Evolutionary conservation across 116 monocot genomes (phyloP).

Genomic region (Dioscorea cayenensis): DNA sequence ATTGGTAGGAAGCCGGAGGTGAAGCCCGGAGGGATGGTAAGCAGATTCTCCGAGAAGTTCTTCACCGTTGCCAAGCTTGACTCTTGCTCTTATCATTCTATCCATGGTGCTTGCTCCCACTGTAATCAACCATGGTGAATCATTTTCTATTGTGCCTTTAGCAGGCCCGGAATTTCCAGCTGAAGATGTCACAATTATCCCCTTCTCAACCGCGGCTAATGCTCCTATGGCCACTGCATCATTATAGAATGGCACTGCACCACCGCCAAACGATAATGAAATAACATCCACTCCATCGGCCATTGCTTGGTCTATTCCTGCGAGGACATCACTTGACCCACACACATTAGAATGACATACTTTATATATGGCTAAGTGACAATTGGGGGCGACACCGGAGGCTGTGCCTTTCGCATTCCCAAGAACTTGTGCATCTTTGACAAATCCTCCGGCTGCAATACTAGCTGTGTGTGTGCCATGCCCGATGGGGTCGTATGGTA

Average conservation of each 20-base stretch:
- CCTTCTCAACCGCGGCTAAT: conserved; percentile 8
- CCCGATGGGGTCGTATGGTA: conserved; percentile 5
- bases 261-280: conserved; percentile 13
- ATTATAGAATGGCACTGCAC: not conserved
- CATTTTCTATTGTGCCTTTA: conserved; percentile 3
- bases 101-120: conserved; percentile 18
- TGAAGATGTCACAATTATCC: conserved; percentile 8
- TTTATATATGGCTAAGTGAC: conserved; percentile 22
- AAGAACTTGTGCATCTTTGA: not conserved
- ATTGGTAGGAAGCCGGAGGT: not conserved
- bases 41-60: conserved; percentile 14
- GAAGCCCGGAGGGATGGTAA: not conserved
- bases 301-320: conserved; percentile 7
- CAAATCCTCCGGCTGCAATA: conserved; percentile 12
- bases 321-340: not conserved
- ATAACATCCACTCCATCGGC: conserved; percentile 25
- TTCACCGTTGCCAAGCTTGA: conserved; percentile 18
- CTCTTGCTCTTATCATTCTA: conserved; percentile 7
- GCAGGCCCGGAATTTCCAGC: conserved; percentile 11
- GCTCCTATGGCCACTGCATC: conserved; percentile 8
- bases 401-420: conserved; percentile 18
- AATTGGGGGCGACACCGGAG: conserved; percentile 11
- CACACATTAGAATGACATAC: conserved; percentile 3
- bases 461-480: conserved; percentile 25
- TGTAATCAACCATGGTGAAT: conserved; percentile 24